Base-by-base conservation (phyloP, 768 basidiomycete species). In the Pisolithus sp. region DNA sequence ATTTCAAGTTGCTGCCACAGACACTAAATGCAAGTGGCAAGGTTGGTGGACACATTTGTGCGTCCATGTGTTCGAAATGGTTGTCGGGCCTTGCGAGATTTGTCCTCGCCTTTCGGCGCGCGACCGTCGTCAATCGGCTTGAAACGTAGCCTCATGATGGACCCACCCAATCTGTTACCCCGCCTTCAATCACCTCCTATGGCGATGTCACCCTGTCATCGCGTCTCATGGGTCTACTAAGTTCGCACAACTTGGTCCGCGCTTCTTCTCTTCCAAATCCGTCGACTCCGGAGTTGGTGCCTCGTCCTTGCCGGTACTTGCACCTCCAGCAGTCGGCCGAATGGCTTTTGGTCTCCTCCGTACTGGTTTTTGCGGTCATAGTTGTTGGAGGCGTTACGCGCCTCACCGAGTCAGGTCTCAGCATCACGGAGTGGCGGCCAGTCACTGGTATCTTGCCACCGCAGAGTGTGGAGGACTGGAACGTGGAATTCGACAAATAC, bases 371-470 rank as follows among this genome's bases (percentile, higher is more conserved):
- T 57, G 85, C 83, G 18, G 90, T 99, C 64, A 84, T 98, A 60
- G 86, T 98, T 49, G 89, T 99, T 5, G 96, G 96, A 26, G 96
- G 95, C 8, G 80, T 99, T 53, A 99, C 96, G 2, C 86, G 96
- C 40, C 79, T 99, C 53, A 99, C 96, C 2, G 96, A 99, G 70
- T 95, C 93, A 15, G 96, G 96, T 13, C 73, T 99, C 53, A 94
- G 92, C 66, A 99, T 99, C 67, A 96, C 93, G 21, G 96, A 99
- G 76, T 99, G 96, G 96, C 78, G 80, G 48, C 93, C 95, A 12
- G 82, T 98, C 49, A 86, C 90, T 23, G 96, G 96, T 15, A 73
- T 91, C 46, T 64, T 93, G 17, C 94, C 94, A 17, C 96, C 96
- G 0, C 69, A 93, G 36, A 80, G 81, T 1, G 67, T 75, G 21